A percentile compares a stretch with the other conserved stretches of the same genome.
phyloP scores from a whole-genome alignment of 1,284 basidiomycete species.

The Chiua sp. region DNA sequence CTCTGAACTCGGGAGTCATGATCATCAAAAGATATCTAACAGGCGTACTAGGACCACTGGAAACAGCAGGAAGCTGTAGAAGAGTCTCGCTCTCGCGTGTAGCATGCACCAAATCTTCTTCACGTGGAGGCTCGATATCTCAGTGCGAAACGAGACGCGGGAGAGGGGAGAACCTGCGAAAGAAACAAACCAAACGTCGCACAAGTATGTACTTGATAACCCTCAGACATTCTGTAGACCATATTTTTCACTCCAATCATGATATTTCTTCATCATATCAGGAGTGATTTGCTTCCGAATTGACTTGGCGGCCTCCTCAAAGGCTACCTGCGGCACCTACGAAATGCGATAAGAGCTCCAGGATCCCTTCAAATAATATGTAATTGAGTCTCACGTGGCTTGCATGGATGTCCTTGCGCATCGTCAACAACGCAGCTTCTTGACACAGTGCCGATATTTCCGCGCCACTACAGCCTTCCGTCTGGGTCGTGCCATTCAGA shows the following conservation, averaged over 20 bases:
- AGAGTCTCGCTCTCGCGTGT: too few species aligned
- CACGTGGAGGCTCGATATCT: too few species aligned
- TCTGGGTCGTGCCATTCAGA: slow-evolving; percentile 53
- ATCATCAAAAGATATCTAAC: too few species aligned
- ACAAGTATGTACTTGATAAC: neutral
- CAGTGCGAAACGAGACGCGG: neutral
- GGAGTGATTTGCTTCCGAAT: slow-evolving; percentile 89
- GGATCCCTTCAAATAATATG: neutral
- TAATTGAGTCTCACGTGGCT: slow-evolving; percentile 60
- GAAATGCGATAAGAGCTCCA: neutral
- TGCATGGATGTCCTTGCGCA: slow-evolving; percentile 81
- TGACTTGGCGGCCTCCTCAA: slow-evolving; percentile 74
- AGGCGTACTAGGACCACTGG: too few species aligned
- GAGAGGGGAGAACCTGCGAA: too few species aligned
- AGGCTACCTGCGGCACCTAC: slow-evolving; percentile 79
- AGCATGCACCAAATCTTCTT: too few species aligned
- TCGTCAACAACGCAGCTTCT: slow-evolving; percentile 92
- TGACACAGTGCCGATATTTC: slow-evolving; percentile 94
- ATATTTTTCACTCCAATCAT: slow-evolving; percentile 58
- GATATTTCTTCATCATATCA: slow-evolving; percentile 75
- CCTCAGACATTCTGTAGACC: slow-evolving; percentile 32
- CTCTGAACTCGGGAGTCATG: too few species aligned
- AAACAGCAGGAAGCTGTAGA: too few species aligned
- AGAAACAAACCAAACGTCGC: too few species aligned
- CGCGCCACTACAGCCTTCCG: slow-evolving; percentile 95